Evolutionary conservation across 164 flowering plant genomes (phyloP), one percentile per base, ranked within the genome.

Genomic region (Vitis vinifera): DNA sequence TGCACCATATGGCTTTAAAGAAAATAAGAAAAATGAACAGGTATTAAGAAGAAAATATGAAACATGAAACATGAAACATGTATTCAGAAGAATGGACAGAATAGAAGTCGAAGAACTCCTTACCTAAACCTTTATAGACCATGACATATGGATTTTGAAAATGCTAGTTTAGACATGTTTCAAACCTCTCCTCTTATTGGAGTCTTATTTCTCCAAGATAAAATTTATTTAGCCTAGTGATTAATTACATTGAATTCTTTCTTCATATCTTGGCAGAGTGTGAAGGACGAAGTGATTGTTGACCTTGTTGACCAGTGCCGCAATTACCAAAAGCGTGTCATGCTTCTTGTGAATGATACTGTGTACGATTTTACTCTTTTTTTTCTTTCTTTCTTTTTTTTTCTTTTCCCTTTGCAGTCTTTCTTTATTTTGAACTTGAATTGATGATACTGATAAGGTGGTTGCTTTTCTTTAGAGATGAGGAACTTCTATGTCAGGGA

Each of bases 231-330:
- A 57, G 15, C 14, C 4, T 11, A 37, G 17, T 53, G 30, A 3
- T 58, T 27, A 31, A 8, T 68, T 49, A 10, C 16, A 49, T 44
- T 16, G 59, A 4, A 19, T 59, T 67, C 62, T 72, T 66, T 69
- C 31, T 73, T 51, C 1, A 65, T 76, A 23, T 70, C 30, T 59
- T 78, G 73, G 73, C 84, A 94, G 98, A 91, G 86, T 67, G 71
- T 91, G 62, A 89, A 92, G 78, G 79, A 94, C 68, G 98, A 94
- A 73, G 68, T 94, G 63, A 88, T 94, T 65, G 89, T 91, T 78
- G 98, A 94, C 79, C 91, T 94, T 71, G 97, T 88, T 70, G 98
- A 94, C 9, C 98, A 94, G 73, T 94, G 98, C 71, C 88, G 81
- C 53, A 80, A 88, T 64, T 94, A 92, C 80, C 97, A 94, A 77